Base-by-base conservation (phyloP, 2,329 filamentous ascomycete genomes). In the Penicillium thymicola region DNA sequence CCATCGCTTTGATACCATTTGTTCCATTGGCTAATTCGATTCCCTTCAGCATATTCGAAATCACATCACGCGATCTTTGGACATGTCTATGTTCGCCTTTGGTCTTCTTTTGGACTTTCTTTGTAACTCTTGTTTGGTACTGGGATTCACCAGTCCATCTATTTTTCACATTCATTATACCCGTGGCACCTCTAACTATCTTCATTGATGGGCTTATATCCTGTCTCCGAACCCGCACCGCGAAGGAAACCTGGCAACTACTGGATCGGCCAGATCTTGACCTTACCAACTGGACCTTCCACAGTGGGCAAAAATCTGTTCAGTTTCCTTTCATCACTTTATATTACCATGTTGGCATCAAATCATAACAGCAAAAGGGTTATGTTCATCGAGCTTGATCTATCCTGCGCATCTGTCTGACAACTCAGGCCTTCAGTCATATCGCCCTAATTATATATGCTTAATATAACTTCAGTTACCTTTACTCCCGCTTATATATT, bases 161-260 rank as follows among this genome's bases (percentile, higher is more conserved):
- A 9, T 75, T 89, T 63, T 89, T 87, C 66, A 85, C 85, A 5
- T 91, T 86, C 65, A 59, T 85, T 2, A 67, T 89, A 8, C 89
- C 88, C 0, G 74, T 90, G 13, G 72, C 90, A 16, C 88, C 89
- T 0, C 82, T 88, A 58, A 82, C 89, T 9, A 74, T 90, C 18
- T 79, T 85, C 0, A 87, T 88, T 65, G 89, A 92, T 71, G 89
- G 89, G 2, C 76, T 84, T 55, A 79, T 90, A 46, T 89, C 86
- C 10, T 83, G 82, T 38, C 68, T 91, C 62, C 77, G 89, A 42
- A 89, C 87, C 7, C 80, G 89, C 54, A 89, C 83, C 4, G 79
- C 85, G 0, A 79, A 81, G 14, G 89, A 92, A 72, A 81, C 90
- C 5, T 76, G 86, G 68, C 67, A 68, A 0, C 69, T 92, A 62